Percentiles rank a stretch among this genome's conserved stretches.
Evolutionary conservation across 257 asterid genomes (phyloP).

Genomic region (Lantana camara): DNA sequence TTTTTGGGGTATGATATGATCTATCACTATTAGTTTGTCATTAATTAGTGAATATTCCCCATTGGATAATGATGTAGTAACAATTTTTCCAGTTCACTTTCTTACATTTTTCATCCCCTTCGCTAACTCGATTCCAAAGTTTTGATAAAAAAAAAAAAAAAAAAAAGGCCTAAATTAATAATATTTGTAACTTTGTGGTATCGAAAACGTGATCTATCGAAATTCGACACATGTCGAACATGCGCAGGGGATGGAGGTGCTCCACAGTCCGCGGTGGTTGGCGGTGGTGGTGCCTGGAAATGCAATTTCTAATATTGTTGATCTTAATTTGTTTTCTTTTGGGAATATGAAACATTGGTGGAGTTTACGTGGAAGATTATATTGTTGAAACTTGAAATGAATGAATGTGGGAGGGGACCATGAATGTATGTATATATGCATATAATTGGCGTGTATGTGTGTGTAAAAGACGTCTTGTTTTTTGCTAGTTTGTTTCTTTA

Average conservation of each 20-base stretch:
- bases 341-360: neutral
- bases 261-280: neutral
- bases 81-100: too few relatives aligned
- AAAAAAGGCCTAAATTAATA: too few relatives aligned
- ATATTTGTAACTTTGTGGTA: neutral
- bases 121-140: too few relatives aligned
- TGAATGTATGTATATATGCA: neutral
- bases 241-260: neutral
- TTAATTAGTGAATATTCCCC: neutral
- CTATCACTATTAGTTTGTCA: too few relatives aligned
- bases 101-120: too few relatives aligned
- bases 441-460: too few relatives aligned
- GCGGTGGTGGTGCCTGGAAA: neutral
- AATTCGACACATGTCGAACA: neutral
- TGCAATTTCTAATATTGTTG: neutral
- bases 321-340: neutral
- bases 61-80: too few relatives aligned
- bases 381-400: too few relatives aligned
- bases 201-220: neutral
- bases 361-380: too few relatives aligned
- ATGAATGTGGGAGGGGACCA: slow-evolving; percentile 8
- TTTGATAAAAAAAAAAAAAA: too few relatives aligned
- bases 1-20: too few relatives aligned
- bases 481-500: neutral
- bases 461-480: neutral